Base-by-base conservation (phyloP, 768 basidiomycete genomes). In the Lactarius trivialis region DNA sequence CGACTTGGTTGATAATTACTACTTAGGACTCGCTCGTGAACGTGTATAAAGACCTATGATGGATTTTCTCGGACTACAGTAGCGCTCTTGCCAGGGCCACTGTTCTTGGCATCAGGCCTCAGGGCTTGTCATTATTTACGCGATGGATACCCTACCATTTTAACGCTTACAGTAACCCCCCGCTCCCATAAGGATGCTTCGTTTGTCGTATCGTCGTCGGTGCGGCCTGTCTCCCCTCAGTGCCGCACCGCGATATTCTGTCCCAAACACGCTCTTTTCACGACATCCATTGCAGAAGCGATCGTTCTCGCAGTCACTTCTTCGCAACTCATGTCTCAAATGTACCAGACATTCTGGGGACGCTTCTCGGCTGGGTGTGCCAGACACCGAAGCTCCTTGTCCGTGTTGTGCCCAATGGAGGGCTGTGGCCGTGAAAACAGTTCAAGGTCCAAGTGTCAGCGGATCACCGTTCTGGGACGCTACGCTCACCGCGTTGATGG, bases 381-480 rank as follows among this genome's bases (percentile, higher is more conserved):
- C 21, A n/a, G 43, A 50, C 21, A 34, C 45, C 30, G 21, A 50
- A 17, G 26, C 55, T 11, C 30, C 14, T 39, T 48, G 30, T 39
- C 43, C 19, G 28, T 58, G 34, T n/a, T 36, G 24, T 28, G n/a
- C 37, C 15, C n/a, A 55, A 58, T 7, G 7, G 34, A 49, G 12
- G 14, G 21, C 37, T n/a, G n/a, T n/a, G n/a, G n/a, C n/a, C 9
- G 4, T 26, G 1, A 41, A n/a, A 26, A 33, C 30, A 24, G 30
- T n/a, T 11, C 36, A 59, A 15, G 28, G 49, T 36, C 50, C n/a
- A 21, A 50, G 56, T 30, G 11, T 21, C 5, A 21, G 33, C 36
- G 67, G 73, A 48, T 66, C 65, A 48, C 59, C 36, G 21, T 33
- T 56, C 15, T 3, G 58, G 60, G 66, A 67, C 7, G 66, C 66